These are phyloP conservation scores for Basidioascus undulatus DNA, from an alignment of 768 basidiomycete species.

Conservation along the genomic window DNA sequence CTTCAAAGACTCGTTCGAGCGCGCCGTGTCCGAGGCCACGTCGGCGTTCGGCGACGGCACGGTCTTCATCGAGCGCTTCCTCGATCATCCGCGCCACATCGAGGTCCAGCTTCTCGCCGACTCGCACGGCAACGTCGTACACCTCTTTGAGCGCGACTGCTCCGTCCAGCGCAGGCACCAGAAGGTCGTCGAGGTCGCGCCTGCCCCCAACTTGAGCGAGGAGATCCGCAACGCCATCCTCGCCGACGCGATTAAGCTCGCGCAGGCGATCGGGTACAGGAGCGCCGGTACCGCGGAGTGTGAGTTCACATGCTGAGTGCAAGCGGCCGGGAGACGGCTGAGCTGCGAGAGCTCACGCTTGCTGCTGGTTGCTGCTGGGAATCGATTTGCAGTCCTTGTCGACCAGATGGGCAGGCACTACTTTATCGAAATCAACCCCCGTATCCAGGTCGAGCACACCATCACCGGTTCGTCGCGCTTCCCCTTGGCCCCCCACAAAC, in stretches of 20 bases:
- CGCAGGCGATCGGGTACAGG: constrained; percentile 75
- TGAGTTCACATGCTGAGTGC: too few relatives aligned
- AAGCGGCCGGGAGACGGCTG: too few relatives aligned
- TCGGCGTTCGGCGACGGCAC: constrained; percentile 95
- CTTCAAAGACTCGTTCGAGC: constrained; percentile 69
- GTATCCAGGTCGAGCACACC: constrained; percentile 98
- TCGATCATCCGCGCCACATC: constrained; percentile 90
- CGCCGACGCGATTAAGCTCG: constrained; percentile 76
- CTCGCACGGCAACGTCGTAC: constrained; percentile 74
- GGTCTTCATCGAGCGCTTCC: constrained; percentile 93
- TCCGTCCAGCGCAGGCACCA: constrained; percentile 95
- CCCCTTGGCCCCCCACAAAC: background rate
- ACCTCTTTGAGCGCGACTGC: constrained; percentile 96
- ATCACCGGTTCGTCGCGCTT: constrained; percentile 47
- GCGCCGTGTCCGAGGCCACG: constrained; percentile 84
- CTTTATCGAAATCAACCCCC: constrained; percentile 98
- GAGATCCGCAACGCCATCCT: constrained; percentile 73
- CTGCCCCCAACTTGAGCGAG: constrained; percentile 79
- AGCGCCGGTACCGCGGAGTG: constrained; percentile 94
- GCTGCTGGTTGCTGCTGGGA: too few relatives aligned
- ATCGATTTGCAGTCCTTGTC: too few relatives aligned
- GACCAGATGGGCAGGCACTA: constrained; percentile 91
- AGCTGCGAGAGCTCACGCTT: too few relatives aligned
- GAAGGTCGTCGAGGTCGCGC: constrained; percentile 96
- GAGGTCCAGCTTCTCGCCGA: constrained; percentile 93